Conservation (phyloP, 129 eudicot species). For the Saussurea involucrata region DNA sequence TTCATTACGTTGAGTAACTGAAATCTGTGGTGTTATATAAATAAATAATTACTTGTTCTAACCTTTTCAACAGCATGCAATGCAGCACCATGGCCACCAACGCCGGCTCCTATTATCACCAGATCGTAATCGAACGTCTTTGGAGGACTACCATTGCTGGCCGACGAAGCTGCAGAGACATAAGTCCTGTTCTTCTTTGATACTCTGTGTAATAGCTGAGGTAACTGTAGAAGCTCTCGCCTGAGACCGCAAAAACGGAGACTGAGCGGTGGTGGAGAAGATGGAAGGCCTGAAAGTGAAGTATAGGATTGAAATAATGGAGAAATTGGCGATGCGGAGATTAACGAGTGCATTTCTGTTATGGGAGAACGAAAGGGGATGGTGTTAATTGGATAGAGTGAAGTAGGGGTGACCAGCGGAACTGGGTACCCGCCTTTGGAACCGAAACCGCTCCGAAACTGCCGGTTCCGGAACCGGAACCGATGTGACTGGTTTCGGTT, state of each 20-base stretch:
- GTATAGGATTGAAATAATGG: conserved; percentile 10
- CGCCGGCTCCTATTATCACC: conserved; percentile 88
- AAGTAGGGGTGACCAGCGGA: background rate
- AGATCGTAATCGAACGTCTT: conserved; percentile 65
- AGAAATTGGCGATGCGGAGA: conserved; percentile 26
- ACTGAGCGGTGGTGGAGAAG: conserved; percentile 16
- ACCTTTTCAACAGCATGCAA: conserved; percentile 90
- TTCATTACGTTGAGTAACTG: background rate
- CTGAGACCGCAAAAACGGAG: conserved; percentile 47
- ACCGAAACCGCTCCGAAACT: no score
- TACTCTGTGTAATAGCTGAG: conserved; percentile 9
- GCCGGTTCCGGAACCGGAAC: no score
- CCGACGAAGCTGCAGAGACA: conserved; percentile 31
- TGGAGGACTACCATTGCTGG: conserved; percentile 42
- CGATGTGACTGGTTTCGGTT: no score
- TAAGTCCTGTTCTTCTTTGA: background rate
- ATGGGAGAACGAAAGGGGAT: background rate
- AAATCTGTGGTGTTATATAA: background rate
- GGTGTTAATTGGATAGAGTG: background rate
- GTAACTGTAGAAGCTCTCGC: conserved; percentile 13
- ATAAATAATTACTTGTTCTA: background rate
- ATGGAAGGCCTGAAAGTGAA: conserved; percentile 6
- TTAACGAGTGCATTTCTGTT: conserved; percentile 20
- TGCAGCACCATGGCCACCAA: conserved; percentile 97
- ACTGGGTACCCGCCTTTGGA: no score